These are phyloP conservation scores for Botrytis aclada DNA, from an alignment of 2,329 filamentous ascomycete genomes.

Conservation along the genomic window DNA sequence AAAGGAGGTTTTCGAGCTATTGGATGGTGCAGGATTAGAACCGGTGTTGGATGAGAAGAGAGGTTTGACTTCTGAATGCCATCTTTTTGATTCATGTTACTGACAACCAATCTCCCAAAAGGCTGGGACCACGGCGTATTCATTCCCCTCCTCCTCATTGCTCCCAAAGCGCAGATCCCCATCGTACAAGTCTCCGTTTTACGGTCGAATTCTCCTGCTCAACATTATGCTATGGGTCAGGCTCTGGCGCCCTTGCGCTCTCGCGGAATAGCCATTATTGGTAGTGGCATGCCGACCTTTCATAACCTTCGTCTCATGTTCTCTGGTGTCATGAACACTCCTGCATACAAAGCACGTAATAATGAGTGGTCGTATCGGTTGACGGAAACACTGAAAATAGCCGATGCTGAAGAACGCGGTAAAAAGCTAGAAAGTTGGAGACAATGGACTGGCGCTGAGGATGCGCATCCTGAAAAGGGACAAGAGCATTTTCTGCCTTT, in stretches of 20 bases:
- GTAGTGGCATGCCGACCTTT: conserved; percentile 68
- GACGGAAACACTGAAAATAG: conserved; percentile 38
- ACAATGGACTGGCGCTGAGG: conserved; percentile 51
- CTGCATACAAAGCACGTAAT: conserved; percentile 52
- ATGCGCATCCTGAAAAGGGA: conserved; percentile 54
- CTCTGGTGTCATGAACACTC: conserved; percentile 50
- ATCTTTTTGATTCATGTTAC: not conserved
- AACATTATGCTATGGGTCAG: conserved; percentile 65
- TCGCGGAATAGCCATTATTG: conserved; percentile 65
- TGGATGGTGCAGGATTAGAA: conserved; percentile 45
- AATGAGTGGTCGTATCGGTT: conserved; percentile 51
- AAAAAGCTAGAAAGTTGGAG: conserved; percentile 46
- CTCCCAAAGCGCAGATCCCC: conserved; percentile 47
- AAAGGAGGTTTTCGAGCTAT: conserved; percentile 44
- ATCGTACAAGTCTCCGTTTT: conserved; percentile 68
- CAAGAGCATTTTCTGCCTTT: conserved; percentile 62
- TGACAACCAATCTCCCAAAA: conserved; percentile 13
- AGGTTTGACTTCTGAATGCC: conserved; percentile 20
- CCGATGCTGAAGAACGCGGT: conserved; percentile 38
- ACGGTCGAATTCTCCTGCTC: conserved; percentile 57
- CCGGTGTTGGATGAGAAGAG: conserved; percentile 29
- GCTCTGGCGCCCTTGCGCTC: conserved; percentile 65
- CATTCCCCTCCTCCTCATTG: conserved; percentile 35
- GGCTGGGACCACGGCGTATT: conserved; percentile 66
- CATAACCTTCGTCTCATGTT: conserved; percentile 61